phyloP scores from a whole-genome alignment of 352 stramenopile genomes.

The Phytophthora ramorum region DNA sequence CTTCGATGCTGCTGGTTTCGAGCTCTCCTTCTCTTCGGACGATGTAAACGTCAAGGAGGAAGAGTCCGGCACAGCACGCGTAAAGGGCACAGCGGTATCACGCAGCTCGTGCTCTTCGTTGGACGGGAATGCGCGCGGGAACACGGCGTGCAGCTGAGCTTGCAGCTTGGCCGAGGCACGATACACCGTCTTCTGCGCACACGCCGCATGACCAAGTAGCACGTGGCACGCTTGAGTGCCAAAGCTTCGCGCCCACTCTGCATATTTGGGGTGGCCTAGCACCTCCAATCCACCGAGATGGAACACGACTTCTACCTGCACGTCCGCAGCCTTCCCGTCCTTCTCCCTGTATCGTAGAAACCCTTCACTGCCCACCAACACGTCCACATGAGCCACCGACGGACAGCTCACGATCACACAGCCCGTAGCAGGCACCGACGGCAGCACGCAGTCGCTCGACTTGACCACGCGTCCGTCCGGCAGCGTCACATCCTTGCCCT shows the following conservation, averaged over 20 bases:
- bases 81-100: constrained; percentile 45
- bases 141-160: constrained; percentile 72
- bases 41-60: constrained; percentile 4
- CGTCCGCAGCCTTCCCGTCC: constrained; percentile 21
- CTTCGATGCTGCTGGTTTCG: constrained; percentile 28
- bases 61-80: constrained; percentile 35
- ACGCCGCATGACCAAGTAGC: constrained; percentile 53
- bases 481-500: constrained; percentile 81
- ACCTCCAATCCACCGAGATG: constrained; percentile 60
- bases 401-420: constrained; percentile 73
- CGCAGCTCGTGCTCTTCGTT: constrained; percentile 56
- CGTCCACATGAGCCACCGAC: constrained; percentile 63
- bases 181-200: constrained; percentile 75
- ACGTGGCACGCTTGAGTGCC: constrained; percentile 68
- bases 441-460: constrained; percentile 74
- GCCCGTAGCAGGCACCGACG: constrained; percentile 57
- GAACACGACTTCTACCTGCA: constrained; percentile 71
- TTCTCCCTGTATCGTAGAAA: constrained; percentile 57
- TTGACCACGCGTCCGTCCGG: constrained; percentile 65
- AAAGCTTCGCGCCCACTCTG: constrained; percentile 63
- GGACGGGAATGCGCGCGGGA: constrained; percentile 63
- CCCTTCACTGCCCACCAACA: constrained; percentile 44
- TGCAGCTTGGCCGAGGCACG: constrained; percentile 75
- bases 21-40: neutral
- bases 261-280: constrained; percentile 65